Base-by-base conservation (phyloP, 2,329 filamentous ascomycete genomes). In the Piedraia hortae region DNA sequence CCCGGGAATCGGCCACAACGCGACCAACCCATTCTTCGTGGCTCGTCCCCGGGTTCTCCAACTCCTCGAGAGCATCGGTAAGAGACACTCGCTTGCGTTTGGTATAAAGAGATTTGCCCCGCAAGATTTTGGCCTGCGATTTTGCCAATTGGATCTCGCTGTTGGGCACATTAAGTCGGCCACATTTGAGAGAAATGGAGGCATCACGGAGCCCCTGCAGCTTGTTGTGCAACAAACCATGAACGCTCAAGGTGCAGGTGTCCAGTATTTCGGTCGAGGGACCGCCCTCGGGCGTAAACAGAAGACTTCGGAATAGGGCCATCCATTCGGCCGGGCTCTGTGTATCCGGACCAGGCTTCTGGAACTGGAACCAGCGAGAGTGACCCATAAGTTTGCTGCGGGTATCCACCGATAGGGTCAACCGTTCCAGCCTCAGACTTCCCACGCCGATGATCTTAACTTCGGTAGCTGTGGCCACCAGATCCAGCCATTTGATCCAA, bases 291-390 rank as follows among this genome's bases (percentile, higher is more conserved):
- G 77, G 65, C 0, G 75, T 88, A 36, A 97, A 88, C 4, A 93
- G 54, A 20, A 93, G 60, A 44, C 80, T 91, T 28, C 75, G 65
- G 22, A 82, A 47, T 5, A 71, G 71, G 35, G 89, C 59, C 31
- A 88, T 82, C 82, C 88, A 97, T 51, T 97, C 88, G 2, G 80
- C 82, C 17, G 85, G 78, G 20, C 62, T 57, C 34, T 71, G 65
- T 21, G 63, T 51, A 13, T 56, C 54, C 19, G 55, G 55, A 31
- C 62, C 54, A 31, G 65, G 54, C 38, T 66, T 65, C 44, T 70
- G 60, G 38, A 77, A 74, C 34, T 80, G 69, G 45, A 90, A 90
- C 36, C 89, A 68, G 19, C 78, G 71, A 27, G 75, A 77, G 24
- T 78, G 64, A 39, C 91, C 80, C 14, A 90, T 75, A 46, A 80